phyloP scores from a whole-genome alignment of 371 early-diverging fungal species.

The Zychaea mexicana region DNA sequence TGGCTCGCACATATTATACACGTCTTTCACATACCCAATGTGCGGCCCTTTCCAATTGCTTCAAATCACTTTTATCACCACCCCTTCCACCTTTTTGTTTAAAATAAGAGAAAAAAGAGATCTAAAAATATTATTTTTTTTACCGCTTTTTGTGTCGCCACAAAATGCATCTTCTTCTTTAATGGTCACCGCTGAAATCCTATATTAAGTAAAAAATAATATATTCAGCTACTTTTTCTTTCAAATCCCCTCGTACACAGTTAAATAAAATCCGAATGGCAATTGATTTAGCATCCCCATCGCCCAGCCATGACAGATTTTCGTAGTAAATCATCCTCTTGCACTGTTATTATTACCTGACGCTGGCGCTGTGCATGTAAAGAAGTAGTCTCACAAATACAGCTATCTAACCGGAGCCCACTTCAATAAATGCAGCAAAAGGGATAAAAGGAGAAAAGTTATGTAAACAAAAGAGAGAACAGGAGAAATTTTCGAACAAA shows the following conservation, averaged over 20 bases:
- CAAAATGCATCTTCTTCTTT: slow-evolving; percentile 6
- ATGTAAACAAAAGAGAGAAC: not conserved
- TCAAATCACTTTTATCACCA: not conserved
- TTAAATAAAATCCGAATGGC: not conserved
- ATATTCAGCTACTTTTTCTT: not conserved
- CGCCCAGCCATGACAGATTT: no score
- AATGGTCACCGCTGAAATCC: slow-evolving; percentile 5
- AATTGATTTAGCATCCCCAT: not conserved
- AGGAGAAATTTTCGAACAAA: not conserved
- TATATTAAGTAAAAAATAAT: not conserved
- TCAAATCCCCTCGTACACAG: not conserved
- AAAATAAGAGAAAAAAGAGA: not conserved
- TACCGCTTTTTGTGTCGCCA: slow-evolving; percentile 4
- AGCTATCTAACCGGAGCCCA: not conserved
- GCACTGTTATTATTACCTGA: not conserved
- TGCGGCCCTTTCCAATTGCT: no score
- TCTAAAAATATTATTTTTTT: not conserved
- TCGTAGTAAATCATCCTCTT: not conserved
- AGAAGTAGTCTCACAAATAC: slow-evolving; percentile 5
- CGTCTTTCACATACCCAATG: no score
- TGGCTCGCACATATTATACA: no score
- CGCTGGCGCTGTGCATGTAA: slow-evolving; percentile 6
- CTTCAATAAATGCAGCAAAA: not conserved
- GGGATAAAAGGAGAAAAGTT: not conserved
- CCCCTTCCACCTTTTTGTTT: not conserved